Conservation (phyloP, 179 eudicot species). For the Spergularia azorica region DNA sequence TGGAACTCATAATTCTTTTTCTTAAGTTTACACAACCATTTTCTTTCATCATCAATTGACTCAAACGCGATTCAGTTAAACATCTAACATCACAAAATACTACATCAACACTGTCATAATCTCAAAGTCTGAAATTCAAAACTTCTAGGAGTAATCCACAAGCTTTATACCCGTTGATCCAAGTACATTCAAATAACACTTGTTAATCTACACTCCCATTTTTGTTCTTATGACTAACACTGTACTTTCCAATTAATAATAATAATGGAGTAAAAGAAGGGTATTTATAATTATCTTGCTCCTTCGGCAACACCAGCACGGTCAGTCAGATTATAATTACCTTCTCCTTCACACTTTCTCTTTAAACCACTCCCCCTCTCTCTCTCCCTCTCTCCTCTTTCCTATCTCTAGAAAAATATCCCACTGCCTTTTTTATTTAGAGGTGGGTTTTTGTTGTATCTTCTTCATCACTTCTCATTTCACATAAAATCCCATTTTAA, state of each 20-base stretch:
- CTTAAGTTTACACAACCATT: too few relatives aligned
- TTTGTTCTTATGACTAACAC: too few relatives aligned
- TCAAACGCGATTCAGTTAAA: too few relatives aligned
- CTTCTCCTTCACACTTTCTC: not conserved
- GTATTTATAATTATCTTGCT: constrained; percentile 23
- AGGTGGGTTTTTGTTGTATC: constrained; percentile 14
- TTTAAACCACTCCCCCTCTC: not conserved
- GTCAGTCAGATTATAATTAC: not conserved
- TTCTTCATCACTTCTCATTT: not conserved
- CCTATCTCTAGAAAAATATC: constrained; percentile 7
- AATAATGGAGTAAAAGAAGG: not conserved
- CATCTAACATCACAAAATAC: too few relatives aligned
- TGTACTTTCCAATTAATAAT: too few relatives aligned
- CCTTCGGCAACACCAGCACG: constrained; percentile 5
- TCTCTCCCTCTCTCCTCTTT: constrained; percentile 12
- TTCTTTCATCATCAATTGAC: too few relatives aligned
- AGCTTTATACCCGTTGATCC: too few relatives aligned
- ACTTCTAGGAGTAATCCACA: too few relatives aligned
- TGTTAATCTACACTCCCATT: not conserved
- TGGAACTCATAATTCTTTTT: too few relatives aligned
- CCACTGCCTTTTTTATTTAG: not conserved
- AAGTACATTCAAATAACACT: not conserved
- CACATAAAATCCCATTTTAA: not conserved
- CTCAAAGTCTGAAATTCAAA: too few relatives aligned
- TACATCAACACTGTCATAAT: too few relatives aligned